These are phyloP conservation scores for Lolium perenne DNA, from an alignment of 176 grass and related monocot genomes.

Conservation along the genomic window DNA sequence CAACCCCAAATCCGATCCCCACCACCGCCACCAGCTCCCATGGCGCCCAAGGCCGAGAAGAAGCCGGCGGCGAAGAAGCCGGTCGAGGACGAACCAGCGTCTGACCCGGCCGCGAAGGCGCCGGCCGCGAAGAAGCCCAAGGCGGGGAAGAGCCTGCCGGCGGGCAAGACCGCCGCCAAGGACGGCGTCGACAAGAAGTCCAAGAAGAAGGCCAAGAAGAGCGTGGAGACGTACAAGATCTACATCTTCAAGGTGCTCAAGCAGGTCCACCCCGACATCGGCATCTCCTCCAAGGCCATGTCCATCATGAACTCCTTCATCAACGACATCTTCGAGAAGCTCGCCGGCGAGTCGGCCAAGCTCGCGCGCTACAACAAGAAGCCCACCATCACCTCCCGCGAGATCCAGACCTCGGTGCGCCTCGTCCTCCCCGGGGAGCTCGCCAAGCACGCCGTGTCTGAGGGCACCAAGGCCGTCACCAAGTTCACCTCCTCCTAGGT, in stretches of 20 bases:
- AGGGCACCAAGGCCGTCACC: constrained; percentile 68
- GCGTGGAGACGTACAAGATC: constrained; percentile 66
- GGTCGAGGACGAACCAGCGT: constrained; percentile 1
- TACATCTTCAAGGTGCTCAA: constrained; percentile 98
- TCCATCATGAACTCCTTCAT: not conserved
- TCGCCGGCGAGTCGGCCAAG: constrained; percentile 53
- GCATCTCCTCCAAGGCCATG: constrained; percentile 93
- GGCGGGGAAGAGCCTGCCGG: not conserved
- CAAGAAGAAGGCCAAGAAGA: constrained; percentile 23
- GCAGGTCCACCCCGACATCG: constrained; percentile 93
- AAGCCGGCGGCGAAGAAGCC: constrained; percentile 65
- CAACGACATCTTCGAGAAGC: constrained; percentile 48
- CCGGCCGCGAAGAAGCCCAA: constrained; percentile 24
- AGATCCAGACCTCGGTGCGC: constrained; percentile 3
- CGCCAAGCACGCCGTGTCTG: constrained; percentile 64
- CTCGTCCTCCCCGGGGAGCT: constrained; percentile 76
- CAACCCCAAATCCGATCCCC: not conserved
- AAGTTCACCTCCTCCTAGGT: constrained; percentile 63
- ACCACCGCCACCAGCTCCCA: not conserved
- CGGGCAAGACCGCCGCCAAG: not conserved
- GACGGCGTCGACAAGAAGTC: not conserved
- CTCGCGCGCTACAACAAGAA: constrained; percentile 69
- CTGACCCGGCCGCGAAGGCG: not conserved
- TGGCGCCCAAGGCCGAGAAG: constrained; percentile 74
- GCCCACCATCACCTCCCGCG: not conserved